Percentiles rank a stretch among this genome's conserved stretches.
These are phyloP conservation scores for Diaporthe vaccinii DNA, from an alignment of 2,329 filamentous ascomycete species.

Conservation along the genomic window DNA sequence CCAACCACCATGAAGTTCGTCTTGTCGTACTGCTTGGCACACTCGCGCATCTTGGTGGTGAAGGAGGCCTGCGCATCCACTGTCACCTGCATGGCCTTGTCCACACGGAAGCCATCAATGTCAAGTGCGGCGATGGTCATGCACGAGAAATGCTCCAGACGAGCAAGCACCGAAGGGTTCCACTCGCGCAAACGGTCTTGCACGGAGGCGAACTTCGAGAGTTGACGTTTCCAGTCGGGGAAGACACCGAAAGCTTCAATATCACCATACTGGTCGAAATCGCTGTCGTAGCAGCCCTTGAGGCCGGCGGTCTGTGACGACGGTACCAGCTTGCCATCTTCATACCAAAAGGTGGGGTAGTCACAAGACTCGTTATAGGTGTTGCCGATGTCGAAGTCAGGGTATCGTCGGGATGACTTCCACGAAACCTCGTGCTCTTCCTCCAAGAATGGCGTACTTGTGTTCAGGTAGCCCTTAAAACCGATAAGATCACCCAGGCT, in stretches of 20 bases:
- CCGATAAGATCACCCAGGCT: conserved; percentile 72
- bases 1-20: conserved; percentile 74
- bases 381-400: conserved; percentile 69
- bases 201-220: conserved; percentile 75
- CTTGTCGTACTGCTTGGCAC: conserved; percentile 68
- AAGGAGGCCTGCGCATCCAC: conserved; percentile 71
- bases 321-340: conserved; percentile 65
- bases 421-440: conserved; percentile 69
- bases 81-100: conserved; percentile 72
- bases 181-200: conserved; percentile 76
- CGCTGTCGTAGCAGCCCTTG: conserved; percentile 70
- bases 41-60: conserved; percentile 67
- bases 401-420: conserved; percentile 66
- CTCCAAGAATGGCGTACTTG: conserved; percentile 66
- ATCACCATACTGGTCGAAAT: conserved; percentile 74
- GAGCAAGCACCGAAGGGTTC: conserved; percentile 68
- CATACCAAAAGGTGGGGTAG: conserved; percentile 73
- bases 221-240: conserved; percentile 72
- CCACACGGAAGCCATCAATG: conserved; percentile 75
- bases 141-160: conserved; percentile 71
- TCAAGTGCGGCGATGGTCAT: conserved; percentile 72
- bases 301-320: conserved; percentile 59
- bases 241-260: conserved; percentile 73
- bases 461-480: conserved; percentile 71
- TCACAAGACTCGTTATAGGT: conserved; percentile 64